phyloP scores from a whole-genome alignment of 2,329 filamentous ascomycete genomes.

The Colletotrichum cordylinicola region DNA sequence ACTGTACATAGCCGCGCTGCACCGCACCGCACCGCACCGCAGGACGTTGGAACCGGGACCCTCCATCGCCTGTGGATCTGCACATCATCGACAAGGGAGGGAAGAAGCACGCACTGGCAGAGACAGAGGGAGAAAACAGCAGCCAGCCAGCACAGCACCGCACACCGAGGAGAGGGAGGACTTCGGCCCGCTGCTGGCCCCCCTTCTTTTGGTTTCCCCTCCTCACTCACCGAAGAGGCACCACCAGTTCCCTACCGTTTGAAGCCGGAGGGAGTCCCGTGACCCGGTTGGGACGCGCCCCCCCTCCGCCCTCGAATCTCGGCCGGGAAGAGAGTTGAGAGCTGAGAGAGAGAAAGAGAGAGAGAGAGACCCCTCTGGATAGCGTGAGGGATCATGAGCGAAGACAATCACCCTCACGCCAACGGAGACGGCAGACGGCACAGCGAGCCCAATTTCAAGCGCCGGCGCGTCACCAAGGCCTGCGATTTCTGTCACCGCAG shows the following conservation, averaged over 20 bases:
- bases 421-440: not conserved
- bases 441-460: slow-evolving; percentile 16
- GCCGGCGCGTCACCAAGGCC: slow-evolving; percentile 24
- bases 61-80: slow-evolving; percentile 7
- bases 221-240: not conserved
- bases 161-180: not conserved
- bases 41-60: not conserved
- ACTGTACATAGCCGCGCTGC: not conserved
- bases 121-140: not conserved
- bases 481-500: slow-evolving; percentile 24
- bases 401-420: not conserved
- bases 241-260: not conserved
- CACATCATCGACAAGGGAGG: slow-evolving; percentile 5
- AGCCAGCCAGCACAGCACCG: not conserved
- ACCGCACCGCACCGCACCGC: not conserved
- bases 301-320: not conserved
- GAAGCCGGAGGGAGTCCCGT: slow-evolving; percentile 8
- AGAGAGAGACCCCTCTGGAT: not conserved
- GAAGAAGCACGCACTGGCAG: not conserved
- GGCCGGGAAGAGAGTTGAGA: not conserved
- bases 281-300: slow-evolving; percentile 7
- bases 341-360: not conserved
- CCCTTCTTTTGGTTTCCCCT: not conserved
- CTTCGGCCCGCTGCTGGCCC: not conserved
- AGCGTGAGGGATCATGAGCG: not conserved